These are phyloP conservation scores for Zalaria sp. DNA, from an alignment of 2,329 filamentous ascomycete genomes.

Conservation along the genomic window DNA sequence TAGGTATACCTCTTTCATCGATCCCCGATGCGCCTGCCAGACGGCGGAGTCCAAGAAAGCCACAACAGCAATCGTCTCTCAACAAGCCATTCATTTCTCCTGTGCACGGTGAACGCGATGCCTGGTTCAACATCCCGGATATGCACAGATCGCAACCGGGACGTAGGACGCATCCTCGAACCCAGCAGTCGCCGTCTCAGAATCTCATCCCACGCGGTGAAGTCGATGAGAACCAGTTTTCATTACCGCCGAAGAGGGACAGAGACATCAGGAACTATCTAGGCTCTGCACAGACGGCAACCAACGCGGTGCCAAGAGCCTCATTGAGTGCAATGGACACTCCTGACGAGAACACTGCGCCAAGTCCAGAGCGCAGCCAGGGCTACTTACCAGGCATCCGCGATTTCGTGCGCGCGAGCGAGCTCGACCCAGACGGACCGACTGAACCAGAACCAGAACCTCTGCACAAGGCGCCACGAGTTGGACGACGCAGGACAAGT, in stretches of 20 bases:
- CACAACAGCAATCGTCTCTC: constrained; percentile 5
- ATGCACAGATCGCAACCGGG: not conserved
- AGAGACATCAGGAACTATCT: constrained; percentile 1
- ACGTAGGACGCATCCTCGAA: not conserved
- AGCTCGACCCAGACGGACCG: constrained; percentile 9
- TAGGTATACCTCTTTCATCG: constrained; percentile 2
- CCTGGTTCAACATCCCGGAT: constrained; percentile 12
- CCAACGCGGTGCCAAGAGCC: not conserved
- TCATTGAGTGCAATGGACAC: too few relatives aligned
- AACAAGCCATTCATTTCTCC: constrained; percentile 19
- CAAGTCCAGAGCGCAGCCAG: too few relatives aligned
- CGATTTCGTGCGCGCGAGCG: constrained; percentile 17
- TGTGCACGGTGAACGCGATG: constrained; percentile 8
- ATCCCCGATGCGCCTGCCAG: constrained; percentile 1
- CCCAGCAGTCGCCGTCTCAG: not conserved
- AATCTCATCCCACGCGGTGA: not conserved
- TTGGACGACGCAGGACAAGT: constrained; percentile 1
- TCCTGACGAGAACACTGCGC: too few relatives aligned
- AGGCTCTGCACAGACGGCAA: not conserved
- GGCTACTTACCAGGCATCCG: not conserved
- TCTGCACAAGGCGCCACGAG: not conserved
- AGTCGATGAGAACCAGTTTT: not conserved
- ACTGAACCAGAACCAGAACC: constrained; percentile 3
- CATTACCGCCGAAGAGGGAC: not conserved
- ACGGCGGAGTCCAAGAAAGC: constrained; percentile 10